phyloP scores from a whole-genome alignment of 805 yeast species.

The Starmerella sirachaensis region DNA sequence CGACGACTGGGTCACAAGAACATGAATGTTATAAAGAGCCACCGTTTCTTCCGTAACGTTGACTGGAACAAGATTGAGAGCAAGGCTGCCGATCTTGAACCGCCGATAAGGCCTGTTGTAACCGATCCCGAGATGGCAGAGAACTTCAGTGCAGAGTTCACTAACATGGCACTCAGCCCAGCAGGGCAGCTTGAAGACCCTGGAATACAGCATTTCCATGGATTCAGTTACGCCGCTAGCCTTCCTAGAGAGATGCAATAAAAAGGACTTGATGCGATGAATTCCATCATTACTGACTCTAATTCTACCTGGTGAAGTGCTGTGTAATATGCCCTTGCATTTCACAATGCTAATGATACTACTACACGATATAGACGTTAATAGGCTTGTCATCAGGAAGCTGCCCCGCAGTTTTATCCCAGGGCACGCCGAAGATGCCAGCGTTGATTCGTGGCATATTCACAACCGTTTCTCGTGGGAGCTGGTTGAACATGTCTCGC shows the following conservation, averaged over 20 bases:
- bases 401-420: conserved; percentile 53
- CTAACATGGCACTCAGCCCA: conserved; percentile 41
- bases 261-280: background rate
- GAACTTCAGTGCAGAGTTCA: conserved; percentile 70
- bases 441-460: conserved; percentile 71
- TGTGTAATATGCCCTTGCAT: background rate
- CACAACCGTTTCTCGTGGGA: conserved; percentile 25
- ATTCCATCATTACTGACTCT: background rate
- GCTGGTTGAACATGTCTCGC: conserved; percentile 34
- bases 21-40: conserved; percentile 44
- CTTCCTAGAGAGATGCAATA: conserved; percentile 11
- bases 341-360: background rate
- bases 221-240: conserved; percentile 24
- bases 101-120: conserved; percentile 74
- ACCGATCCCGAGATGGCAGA: conserved; percentile 76
- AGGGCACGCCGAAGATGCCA: conserved; percentile 70
- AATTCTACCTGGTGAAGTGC: background rate
- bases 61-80: conserved; percentile 51
- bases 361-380: conserved; percentile 37
- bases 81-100: conserved; percentile 39
- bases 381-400: conserved; percentile 32
- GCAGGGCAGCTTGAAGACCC: conserved; percentile 9
- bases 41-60: conserved; percentile 64
- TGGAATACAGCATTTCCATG: conserved; percentile 15
- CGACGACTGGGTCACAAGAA: conserved; percentile 53